A percentile compares a stretch with the other conserved stretches of the same genome.
Evolutionary conservation across 768 basidiomycete species (phyloP).

Genomic region (Mycena amicta): DNA sequence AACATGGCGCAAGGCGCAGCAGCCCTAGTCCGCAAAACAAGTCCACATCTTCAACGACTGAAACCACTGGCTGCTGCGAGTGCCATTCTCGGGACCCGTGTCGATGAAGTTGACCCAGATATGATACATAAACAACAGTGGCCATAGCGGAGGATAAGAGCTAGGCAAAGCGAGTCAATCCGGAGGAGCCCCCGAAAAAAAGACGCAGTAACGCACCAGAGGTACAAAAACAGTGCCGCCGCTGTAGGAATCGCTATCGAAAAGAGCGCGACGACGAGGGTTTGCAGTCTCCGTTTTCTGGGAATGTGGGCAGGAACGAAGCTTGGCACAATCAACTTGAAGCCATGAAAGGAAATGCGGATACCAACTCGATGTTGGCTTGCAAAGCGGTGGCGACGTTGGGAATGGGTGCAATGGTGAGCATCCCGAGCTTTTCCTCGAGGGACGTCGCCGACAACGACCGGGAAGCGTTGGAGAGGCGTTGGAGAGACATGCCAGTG

Average conservation of each 20-base stretch:
- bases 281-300: conserved; percentile 83
- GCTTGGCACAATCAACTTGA: conserved; percentile 35
- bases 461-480: conserved; percentile 44
- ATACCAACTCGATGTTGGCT: conserved; percentile 73
- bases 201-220: conserved; percentile 69
- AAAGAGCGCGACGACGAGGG: conserved; percentile 86
- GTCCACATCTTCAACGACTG: conserved; percentile 73
- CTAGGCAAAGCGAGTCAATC: conserved; percentile 39
- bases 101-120: conserved; percentile 82
- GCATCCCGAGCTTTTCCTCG: conserved; percentile 60
- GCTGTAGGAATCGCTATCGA: conserved; percentile 77
- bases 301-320: conserved; percentile 90
- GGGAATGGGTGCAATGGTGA: conserved; percentile 61
- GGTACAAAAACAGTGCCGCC: conserved; percentile 66
- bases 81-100: conserved; percentile 69
- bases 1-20: conserved; percentile 99
- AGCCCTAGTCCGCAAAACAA: conserved; percentile 93
- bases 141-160: conserved; percentile 89
- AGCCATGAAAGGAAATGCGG: neutral
- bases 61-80: conserved; percentile 74
- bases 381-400: conserved; percentile 58
- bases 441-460: conserved; percentile 64
- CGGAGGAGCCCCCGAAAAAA: neutral
- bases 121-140: conserved; percentile 73
- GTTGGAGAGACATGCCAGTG: conserved; percentile 29